Evolutionary conservation across 2,329 filamentous ascomycete genomes (phyloP), one percentile per base, ranked within the genome.

Genomic region (Trichoderma oligosporum): DNA sequence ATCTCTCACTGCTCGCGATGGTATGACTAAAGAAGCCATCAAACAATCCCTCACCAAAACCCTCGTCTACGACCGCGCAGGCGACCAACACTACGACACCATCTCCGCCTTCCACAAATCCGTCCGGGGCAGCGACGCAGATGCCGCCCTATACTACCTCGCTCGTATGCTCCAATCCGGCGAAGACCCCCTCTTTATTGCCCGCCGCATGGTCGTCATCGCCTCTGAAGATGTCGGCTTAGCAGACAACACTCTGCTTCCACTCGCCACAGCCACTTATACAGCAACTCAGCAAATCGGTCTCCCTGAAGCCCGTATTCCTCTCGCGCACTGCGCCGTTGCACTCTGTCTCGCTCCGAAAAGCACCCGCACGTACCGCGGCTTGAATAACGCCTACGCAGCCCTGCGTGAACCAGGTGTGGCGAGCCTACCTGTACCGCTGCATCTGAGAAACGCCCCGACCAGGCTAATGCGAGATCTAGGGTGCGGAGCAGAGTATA

Each of bases 41-140:
- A 96, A 96, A 69, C 78, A 84, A 1, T 82, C 88, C 2, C 79
- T 99, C 8, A 97, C 93, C 2, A 92, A 92, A 69, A 97, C 93
- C 0, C 78, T 97, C 1, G 91, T 97, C 12, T 97, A 97, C 73
- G 94, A 99, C 72, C 85, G 94, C 55, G 89, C 89, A 0, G 93
- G 94, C 52, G 94, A 99, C 72, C 91, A 96, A 70, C 94, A 97
- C 74, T 99, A 97, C 76, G 93, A 99, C 69, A 94, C 89, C 53
- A 97, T 99, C 67, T 96, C 90, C 1, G 94, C 94, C 27, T 94
- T 97, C 66, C 94, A 97, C 80, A 99, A 99, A 68, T 91, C 91
- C 2, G 86, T 97, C 8, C 88, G 94, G 44, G 94, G 94, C 38
- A 88, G 85, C 56, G 87, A 97, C 67, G 73, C 93, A 0, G 89